These are phyloP conservation scores for Chrysanthemum makinoi DNA, from an alignment of 129 eudicot genomes.

Conservation along the genomic window DNA sequence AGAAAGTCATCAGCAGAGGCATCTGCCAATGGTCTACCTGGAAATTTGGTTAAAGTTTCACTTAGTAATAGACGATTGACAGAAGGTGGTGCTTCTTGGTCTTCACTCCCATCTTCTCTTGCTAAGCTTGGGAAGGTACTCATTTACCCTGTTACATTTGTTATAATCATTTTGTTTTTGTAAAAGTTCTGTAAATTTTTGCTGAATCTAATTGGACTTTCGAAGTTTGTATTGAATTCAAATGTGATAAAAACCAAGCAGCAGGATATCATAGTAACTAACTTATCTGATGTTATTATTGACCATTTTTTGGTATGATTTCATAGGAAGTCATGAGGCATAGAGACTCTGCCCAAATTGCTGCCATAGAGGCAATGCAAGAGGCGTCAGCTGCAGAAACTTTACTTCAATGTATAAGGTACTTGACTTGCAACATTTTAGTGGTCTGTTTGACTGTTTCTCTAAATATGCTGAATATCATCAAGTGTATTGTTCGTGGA, in stretches of 20 bases:
- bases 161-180: background rate
- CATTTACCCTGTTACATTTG: background rate
- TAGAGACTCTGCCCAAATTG: constrained; percentile 81
- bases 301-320: background rate
- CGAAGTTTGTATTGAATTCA: background rate
- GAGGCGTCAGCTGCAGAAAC: constrained; percentile 89
- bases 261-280: background rate
- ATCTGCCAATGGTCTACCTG: constrained; percentile 55
- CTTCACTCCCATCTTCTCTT: constrained; percentile 83
- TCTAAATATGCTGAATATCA: background rate
- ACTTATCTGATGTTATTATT: too few species aligned
- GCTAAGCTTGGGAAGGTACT: constrained; percentile 85
- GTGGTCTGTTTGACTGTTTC: background rate
- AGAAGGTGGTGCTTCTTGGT: constrained; percentile 72
- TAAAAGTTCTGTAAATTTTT: background rate
- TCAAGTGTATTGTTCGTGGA: background rate
- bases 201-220: background rate
- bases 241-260: background rate
- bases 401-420: constrained; percentile 85
- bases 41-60: constrained; percentile 78
- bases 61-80: constrained; percentile 49
- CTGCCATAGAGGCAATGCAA: constrained; percentile 91
- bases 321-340: constrained; percentile 76
- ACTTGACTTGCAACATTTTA: constrained; percentile 7
- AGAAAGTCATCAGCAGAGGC: constrained; percentile 56